Percentiles rank a stretch among this genome's conserved stretches.
Evolutionary conservation across 1,139 yeast genomes (phyloP).

Genomic region (Scheffersomyces lignicola): DNA sequence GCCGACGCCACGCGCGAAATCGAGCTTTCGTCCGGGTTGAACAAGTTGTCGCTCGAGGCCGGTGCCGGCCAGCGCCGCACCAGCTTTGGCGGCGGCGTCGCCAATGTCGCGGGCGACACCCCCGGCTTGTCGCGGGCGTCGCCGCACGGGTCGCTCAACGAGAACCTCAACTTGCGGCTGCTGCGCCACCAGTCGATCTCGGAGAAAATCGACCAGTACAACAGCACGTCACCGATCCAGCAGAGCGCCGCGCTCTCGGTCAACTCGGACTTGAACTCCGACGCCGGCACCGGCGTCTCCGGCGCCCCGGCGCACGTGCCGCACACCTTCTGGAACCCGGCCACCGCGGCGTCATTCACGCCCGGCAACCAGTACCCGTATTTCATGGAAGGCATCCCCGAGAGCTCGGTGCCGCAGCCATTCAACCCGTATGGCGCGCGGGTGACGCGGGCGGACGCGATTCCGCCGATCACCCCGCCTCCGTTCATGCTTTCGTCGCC

Average conservation of each 20-base stretch:
- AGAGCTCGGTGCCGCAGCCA: conserved; percentile 12
- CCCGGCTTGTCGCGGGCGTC: no score
- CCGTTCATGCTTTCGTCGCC: conserved; percentile 43
- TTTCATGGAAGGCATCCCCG: conserved; percentile 21
- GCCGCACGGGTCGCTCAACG: conserved; percentile 53
- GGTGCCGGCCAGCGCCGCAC: conserved; percentile 46
- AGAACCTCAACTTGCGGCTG: conserved; percentile 46
- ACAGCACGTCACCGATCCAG: conserved; percentile 52
- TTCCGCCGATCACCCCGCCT: conserved; percentile 38
- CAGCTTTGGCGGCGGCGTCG: conserved; percentile 29
- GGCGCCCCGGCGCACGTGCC: conserved; percentile 18
- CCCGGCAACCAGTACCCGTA: conserved; percentile 36
- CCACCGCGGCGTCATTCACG: conserved; percentile 58
- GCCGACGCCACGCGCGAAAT: conserved; percentile 81
- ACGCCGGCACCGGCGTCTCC: conserved; percentile 7
- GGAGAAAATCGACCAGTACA: conserved; percentile 63
- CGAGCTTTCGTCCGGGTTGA: conserved; percentile 44
- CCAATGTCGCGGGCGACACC: conserved; percentile 19
- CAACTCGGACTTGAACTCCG: conserved; percentile 27
- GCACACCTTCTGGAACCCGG: conserved; percentile 65
- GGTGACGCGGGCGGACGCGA: conserved; percentile 12
- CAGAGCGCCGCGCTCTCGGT: conserved; percentile 40
- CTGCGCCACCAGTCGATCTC: conserved; percentile 61
- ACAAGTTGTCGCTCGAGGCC: conserved; percentile 31
- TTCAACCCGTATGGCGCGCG: conserved; percentile 16